A percentile compares a stretch with the other conserved stretches of the same genome.
Evolutionary conservation across 208 protist genomes (phyloP).

Genomic region (Trypanosoma cruzi): DNA sequence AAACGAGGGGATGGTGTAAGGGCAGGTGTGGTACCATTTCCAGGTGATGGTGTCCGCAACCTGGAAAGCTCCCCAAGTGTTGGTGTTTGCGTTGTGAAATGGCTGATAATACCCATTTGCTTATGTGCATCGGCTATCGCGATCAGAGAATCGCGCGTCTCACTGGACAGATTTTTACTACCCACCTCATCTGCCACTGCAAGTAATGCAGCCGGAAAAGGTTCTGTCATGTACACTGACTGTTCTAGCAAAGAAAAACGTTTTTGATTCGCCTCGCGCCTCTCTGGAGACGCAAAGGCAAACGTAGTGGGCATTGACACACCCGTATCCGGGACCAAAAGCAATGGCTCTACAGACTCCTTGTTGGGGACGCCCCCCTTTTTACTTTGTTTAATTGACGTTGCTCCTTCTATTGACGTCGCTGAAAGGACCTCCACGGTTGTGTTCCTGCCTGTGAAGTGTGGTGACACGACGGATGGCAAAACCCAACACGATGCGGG

Average conservation of each 20-base stretch:
- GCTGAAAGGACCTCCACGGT: neutral
- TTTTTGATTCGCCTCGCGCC: neutral
- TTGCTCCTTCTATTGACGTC: too few species aligned
- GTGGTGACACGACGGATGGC: neutral
- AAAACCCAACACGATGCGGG: neutral
- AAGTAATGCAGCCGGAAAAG: constrained; percentile 6
- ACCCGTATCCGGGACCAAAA: neutral
- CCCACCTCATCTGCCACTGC: constrained; percentile 17
- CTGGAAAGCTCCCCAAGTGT: neutral
- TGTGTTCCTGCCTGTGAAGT: neutral
- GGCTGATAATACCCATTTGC: neutral
- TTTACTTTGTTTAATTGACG: neutral
- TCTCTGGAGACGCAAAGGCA: neutral
- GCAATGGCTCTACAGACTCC: neutral
- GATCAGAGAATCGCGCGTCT: constrained; percentile 8
- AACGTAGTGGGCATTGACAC: neutral
- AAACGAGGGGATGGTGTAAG: neutral
- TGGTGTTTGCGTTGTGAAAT: neutral
- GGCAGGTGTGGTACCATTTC: neutral
- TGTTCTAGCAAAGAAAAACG: neutral
- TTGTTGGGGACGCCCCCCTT: neutral
- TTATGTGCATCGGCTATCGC: constrained; percentile 3
- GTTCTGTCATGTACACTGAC: constrained; percentile 7
- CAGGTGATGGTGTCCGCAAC: neutral
- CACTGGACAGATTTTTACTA: neutral